Evolutionary conservation across 2,329 filamentous ascomycete species (phyloP), one percentile per base, ranked within the genome.

Genomic region (Ceratocystis papillata): DNA sequence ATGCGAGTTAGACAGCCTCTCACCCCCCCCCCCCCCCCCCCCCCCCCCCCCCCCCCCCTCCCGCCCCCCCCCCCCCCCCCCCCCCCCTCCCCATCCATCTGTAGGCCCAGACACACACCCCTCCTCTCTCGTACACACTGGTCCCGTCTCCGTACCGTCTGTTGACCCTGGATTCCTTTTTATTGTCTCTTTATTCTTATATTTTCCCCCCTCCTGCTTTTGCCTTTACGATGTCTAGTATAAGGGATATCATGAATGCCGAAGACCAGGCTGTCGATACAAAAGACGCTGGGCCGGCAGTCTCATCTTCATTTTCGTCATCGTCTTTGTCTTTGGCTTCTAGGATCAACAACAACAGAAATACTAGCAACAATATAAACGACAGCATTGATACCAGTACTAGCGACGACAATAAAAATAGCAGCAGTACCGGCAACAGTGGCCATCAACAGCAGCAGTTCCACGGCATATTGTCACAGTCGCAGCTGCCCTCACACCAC

Each of bases 161-260:
- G 4, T 37, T 53, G 28, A n/a, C 33, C 30, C 28, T 37, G 12
- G 10, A 41, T 4, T 41, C 37, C 37, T 41, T 41, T 41, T 15
- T 15, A 41, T 41, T 41, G 10, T 41, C 37, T 41, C 37, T 41
- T 37, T 37, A 37, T 20, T 48, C 20, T 50, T 22, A 8, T 55
- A 22, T 50, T 33, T 61, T 20, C 20, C n/a, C 28, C 37, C 6
- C 30, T 33, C 6, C 30, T 33, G 30, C 5, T 62, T 46, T 46
- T 46, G 8, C 25, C 20, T 15, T 59, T 44, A 55, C 28, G 59
- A 69, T 68, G 67, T 63, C 68, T 30, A 60, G 63, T 45, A 33
- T 68, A 57, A 48, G 63, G 64, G 67, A 67, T 10, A 68, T 69
- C 63, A 68, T 66, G 62, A 68, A 69, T 50, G 45, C 63, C n/a